phyloP scores from a whole-genome alignment of 805 yeast genomes.

The Candida loeiensis region DNA sequence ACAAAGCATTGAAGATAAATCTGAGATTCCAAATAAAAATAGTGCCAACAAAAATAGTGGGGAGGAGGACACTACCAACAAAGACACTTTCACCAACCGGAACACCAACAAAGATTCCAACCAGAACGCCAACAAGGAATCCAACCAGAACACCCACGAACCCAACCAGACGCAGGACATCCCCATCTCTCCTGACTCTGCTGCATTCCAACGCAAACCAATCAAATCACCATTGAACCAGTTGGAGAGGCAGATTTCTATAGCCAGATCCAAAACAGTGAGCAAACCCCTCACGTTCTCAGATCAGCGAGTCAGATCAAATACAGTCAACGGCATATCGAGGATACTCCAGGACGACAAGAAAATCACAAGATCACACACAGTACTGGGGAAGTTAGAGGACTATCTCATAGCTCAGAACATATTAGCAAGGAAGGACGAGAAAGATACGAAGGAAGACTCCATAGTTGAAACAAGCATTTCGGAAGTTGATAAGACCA shows the following conservation, averaged over 20 bases:
- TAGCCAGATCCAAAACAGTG: conserved; percentile 17
- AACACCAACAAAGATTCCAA: not conserved
- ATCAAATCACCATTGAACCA: conserved; percentile 13
- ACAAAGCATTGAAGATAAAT: too few species aligned
- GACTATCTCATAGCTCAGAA: not conserved
- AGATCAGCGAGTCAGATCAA: conserved; percentile 4
- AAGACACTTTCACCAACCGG: too few species aligned
- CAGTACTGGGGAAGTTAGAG: not conserved
- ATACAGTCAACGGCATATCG: not conserved
- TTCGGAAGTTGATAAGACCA: too few species aligned
- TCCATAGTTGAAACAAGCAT: not conserved
- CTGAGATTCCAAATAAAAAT: not conserved
- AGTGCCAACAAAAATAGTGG: not conserved
- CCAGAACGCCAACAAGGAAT: not conserved
- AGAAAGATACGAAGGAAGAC: not conserved
- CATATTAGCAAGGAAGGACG: not conserved
- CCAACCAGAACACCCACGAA: not conserved
- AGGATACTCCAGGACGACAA: not conserved
- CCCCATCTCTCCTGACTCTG: not conserved
- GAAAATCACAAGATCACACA: not conserved
- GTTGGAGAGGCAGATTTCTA: conserved; percentile 20
- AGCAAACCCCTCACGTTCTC: not conserved
- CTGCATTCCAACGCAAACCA: conserved; percentile 1
- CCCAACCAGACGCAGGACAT: not conserved
- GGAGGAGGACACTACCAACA: not conserved